A percentile compares a stretch with the other conserved stretches of the same genome.
These are phyloP conservation scores for Coccinonectria pachysandricola DNA, from an alignment of 2,329 filamentous ascomycete genomes.

Conservation along the genomic window DNA sequence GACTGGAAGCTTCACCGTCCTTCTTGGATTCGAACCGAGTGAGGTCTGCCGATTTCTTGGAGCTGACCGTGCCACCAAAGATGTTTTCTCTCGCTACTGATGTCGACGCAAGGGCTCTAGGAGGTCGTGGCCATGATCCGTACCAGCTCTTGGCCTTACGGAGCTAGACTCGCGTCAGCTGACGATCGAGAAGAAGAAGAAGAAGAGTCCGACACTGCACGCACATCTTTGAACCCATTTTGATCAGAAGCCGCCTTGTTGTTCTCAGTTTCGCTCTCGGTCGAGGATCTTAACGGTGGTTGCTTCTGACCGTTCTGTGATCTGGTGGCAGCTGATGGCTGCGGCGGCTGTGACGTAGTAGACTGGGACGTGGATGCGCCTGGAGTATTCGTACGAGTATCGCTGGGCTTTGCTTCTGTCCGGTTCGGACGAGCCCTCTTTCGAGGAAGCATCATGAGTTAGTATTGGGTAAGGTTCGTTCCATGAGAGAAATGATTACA, in stretches of 20 bases:
- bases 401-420: slow-evolving; percentile 10
- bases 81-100: slow-evolving; percentile 53
- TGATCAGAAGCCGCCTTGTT: not conserved
- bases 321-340: slow-evolving; percentile 9
- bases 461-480: no score
- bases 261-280: no score
- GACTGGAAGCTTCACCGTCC: slow-evolving; percentile 21
- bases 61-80: slow-evolving; percentile 42
- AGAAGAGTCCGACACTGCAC: no score
- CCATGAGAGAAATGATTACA: no score
- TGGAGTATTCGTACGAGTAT: slow-evolving; percentile 7
- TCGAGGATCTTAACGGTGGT: no score
- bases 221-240: slow-evolving; percentile 9
- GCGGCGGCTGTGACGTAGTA: slow-evolving; percentile 19
- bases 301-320: slow-evolving; percentile 2
- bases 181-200: no score
- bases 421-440: slow-evolving; percentile 24
- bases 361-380: slow-evolving; percentile 6
- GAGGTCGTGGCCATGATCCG: slow-evolving; percentile 46
- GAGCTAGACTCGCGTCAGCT: slow-evolving; percentile 32
- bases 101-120: slow-evolving; percentile 49
- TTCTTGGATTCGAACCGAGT: slow-evolving; percentile 39
- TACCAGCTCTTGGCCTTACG: slow-evolving; percentile 52
- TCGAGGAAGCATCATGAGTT: slow-evolving; percentile 22
- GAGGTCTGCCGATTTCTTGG: slow-evolving; percentile 37